A percentile compares a stretch with the other conserved stretches of the same genome.
Conservation (phyloP, 192 early-diverging fungal genomes). For the Coemansia sp. region DNA sequence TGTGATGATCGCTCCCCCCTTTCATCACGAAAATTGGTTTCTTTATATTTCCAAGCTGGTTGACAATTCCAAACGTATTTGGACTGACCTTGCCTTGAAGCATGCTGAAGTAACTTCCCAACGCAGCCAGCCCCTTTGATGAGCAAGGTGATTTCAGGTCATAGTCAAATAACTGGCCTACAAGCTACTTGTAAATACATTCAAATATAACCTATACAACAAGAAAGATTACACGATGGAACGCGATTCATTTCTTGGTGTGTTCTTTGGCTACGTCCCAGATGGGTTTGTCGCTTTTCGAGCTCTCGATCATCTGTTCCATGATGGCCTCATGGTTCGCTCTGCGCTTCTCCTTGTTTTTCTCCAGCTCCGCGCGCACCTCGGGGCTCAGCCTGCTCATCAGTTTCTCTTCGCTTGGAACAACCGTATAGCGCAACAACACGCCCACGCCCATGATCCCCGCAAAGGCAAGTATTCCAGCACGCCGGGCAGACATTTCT, state of each 20-base stretch:
- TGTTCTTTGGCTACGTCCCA: slow-evolving; percentile 26
- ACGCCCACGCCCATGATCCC: slow-evolving; percentile 43
- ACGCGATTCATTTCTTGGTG: slow-evolving; percentile 1
- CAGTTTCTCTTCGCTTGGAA: slow-evolving; percentile 45
- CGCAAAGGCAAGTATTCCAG: slow-evolving; percentile 8
- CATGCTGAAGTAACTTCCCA: too few species aligned
- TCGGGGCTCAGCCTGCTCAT: slow-evolving; percentile 39
- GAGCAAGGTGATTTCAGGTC: too few species aligned
- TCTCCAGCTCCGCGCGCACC: slow-evolving; percentile 44
- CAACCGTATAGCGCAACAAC: slow-evolving; percentile 49
- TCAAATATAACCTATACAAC: too few species aligned
- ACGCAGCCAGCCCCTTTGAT: too few species aligned
- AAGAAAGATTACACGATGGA: not conserved
- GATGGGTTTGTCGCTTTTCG: slow-evolving; percentile 49
- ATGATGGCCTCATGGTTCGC: slow-evolving; percentile 47
- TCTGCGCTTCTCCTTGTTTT: slow-evolving; percentile 41
- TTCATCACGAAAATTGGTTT: too few species aligned
- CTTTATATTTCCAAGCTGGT: too few species aligned
- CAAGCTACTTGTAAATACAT: too few species aligned
- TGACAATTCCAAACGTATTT: too few species aligned
- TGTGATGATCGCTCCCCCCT: too few species aligned
- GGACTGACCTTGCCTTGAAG: too few species aligned
- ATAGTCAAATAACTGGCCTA: too few species aligned
- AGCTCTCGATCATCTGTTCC: slow-evolving; percentile 47
- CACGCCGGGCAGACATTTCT: slow-evolving; percentile 24